phyloP scores from a whole-genome alignment of 163 green algal genomes.

The Dunaliella salina region DNA sequence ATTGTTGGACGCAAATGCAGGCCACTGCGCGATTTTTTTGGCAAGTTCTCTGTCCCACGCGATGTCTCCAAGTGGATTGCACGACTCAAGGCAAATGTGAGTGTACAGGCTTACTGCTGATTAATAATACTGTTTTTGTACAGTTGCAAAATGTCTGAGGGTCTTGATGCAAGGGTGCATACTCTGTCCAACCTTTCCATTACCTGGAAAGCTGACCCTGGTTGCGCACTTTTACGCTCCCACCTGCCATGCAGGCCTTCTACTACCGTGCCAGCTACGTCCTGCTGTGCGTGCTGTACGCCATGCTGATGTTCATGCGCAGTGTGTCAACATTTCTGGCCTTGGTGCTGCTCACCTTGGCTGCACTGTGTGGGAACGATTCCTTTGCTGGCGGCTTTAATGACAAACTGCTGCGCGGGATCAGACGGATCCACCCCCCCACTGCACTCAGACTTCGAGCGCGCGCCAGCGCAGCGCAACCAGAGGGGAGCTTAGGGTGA shows the following conservation, averaged over 20 bases:
- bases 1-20: neutral
- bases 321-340: neutral
- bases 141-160: too few relatives aligned
- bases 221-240: too few relatives aligned
- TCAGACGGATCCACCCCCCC: neutral
- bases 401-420: neutral
- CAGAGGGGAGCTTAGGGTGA: slow-evolving; percentile 8
- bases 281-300: neutral
- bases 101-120: neutral
- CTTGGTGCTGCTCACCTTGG: neutral
- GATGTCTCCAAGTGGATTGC: neutral
- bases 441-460: neutral
- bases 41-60: neutral
- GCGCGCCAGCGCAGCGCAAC: neutral
- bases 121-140: too few relatives aligned
- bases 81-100: slow-evolving; percentile 11
- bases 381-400: slow-evolving; percentile 13
- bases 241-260: slow-evolving; percentile 1
- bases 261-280: slow-evolving; percentile 22
- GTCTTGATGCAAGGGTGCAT: too few relatives aligned
- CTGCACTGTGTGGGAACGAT: slow-evolving; percentile 7
- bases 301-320: neutral
- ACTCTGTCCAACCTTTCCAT: too few relatives aligned
- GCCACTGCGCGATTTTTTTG: neutral
- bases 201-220: too few relatives aligned